A percentile compares a stretch with the other conserved stretches of the same genome.
These are phyloP conservation scores for Paraglomus occultum DNA, from an alignment of 192 early-diverging fungal genomes.

Conservation along the genomic window DNA sequence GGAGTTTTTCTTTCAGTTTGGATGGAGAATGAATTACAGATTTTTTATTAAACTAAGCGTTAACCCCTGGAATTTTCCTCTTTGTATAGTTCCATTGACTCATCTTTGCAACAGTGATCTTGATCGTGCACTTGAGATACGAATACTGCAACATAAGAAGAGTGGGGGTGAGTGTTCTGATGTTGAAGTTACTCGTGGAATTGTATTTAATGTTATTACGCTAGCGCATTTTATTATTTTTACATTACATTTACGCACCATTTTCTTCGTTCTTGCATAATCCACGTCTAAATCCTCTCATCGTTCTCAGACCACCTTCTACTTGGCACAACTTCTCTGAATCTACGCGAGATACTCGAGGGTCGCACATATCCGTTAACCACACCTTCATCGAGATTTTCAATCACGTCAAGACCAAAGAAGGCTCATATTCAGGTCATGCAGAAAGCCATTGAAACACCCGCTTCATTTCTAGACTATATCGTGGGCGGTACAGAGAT, in stretches of 20 bases:
- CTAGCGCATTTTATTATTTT: neutral
- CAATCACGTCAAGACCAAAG: neutral
- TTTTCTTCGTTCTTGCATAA: neutral
- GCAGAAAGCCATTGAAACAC: neutral
- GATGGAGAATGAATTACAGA: too few relatives aligned
- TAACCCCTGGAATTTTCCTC: neutral
- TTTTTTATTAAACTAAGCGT: neutral
- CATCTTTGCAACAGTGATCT: slow-evolving; percentile 38
- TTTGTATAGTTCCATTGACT: slow-evolving; percentile 16
- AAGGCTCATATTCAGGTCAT: neutral
- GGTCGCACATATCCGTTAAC: neutral
- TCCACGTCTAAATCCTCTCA: neutral
- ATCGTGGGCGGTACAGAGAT: slow-evolving; percentile 48
- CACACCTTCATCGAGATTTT: too few relatives aligned
- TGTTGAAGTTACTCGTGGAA: too few relatives aligned
- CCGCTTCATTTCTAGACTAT: slow-evolving; percentile 50
- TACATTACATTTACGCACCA: neutral
- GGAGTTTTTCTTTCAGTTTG: neutral
- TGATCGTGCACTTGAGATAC: slow-evolving; percentile 28
- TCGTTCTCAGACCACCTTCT: neutral
- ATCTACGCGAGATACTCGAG: neutral
- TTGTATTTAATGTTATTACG: neutral
- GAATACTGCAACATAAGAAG: slow-evolving; percentile 35
- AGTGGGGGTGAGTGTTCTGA: slow-evolving; percentile 30
- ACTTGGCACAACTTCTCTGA: slow-evolving; percentile 6